Percentiles rank a stretch among this genome's conserved stretches.
Evolutionary conservation across 1,139 yeast genomes (phyloP).

Genomic region (Candida dubliniensis): DNA sequence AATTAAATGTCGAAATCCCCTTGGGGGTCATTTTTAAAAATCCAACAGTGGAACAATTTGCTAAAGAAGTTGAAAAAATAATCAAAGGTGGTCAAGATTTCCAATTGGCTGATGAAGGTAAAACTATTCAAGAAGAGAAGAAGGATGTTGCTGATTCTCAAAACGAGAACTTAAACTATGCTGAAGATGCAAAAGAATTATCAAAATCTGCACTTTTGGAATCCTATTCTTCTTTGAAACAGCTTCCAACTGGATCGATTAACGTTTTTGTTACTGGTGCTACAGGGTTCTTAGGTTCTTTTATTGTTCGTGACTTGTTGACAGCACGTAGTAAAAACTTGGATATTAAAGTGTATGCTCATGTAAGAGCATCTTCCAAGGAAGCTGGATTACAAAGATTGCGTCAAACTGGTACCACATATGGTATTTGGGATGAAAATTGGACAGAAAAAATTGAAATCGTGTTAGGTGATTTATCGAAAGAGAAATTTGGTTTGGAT

Average conservation of each 20-base stretch:
- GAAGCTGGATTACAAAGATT: constrained; percentile 75
- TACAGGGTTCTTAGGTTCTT: constrained; percentile 95
- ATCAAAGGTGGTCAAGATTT: constrained; percentile 49
- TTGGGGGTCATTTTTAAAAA: constrained; percentile 84
- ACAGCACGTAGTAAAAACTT: constrained; percentile 36
- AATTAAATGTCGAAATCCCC: constrained; percentile 77
- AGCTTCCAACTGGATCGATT: constrained; percentile 36
- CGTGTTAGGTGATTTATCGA: constrained; percentile 80
- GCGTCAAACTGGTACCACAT: constrained; percentile 72
- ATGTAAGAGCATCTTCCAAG: constrained; percentile 80
- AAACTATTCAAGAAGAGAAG: constrained; percentile 5
- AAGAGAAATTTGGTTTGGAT: constrained; percentile 68
- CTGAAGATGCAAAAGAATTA: constrained; percentile 70
- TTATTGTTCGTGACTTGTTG: constrained; percentile 74
- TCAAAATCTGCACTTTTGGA: constrained; percentile 44
- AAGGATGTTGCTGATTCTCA: constrained; percentile 19
- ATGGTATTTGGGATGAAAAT: constrained; percentile 77
- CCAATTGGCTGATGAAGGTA: constrained; percentile 40
- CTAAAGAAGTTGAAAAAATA: constrained; percentile 65
- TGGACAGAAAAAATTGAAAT: constrained; percentile 63
- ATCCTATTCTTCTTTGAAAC: constrained; percentile 31
- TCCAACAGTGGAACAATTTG: constrained; percentile 81
- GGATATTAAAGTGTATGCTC: constrained; percentile 69
- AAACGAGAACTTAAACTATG: constrained; percentile 52
- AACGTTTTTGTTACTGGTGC: constrained; percentile 91